phyloP scores from a whole-genome alignment of 225 moss, liverwort and hornwort genomes.

The Marchantia paleacea region DNA sequence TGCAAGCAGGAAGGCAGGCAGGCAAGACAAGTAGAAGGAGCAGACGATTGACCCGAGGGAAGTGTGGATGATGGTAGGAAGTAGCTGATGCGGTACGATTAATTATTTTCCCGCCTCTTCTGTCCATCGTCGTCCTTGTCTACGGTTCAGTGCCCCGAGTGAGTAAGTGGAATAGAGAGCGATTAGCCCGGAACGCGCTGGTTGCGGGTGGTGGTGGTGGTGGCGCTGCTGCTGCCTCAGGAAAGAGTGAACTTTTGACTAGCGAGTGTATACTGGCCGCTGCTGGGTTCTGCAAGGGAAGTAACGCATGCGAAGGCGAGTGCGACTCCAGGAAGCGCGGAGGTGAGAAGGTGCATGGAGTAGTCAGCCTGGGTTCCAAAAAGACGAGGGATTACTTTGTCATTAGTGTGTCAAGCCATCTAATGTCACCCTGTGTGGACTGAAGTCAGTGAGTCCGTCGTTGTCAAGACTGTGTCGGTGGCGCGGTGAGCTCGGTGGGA shows the following conservation, averaged over 20 bases:
- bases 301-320: neutral
- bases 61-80: neutral
- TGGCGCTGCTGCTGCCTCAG: too few relatives aligned
- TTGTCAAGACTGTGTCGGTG: neutral
- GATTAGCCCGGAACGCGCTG: neutral
- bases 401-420: neutral
- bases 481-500: neutral
- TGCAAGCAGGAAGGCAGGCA: neutral
- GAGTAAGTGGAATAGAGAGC: neutral
- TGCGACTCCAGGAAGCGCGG: neutral
- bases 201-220: too few relatives aligned
- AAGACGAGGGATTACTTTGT: neutral
- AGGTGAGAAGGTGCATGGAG: neutral
- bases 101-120: conserved; percentile 11
- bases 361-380: neutral
- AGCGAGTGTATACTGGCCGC: neutral
- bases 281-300: neutral
- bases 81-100: neutral
- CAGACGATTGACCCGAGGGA: neutral
- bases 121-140: conserved; percentile 4
- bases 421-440: neutral
- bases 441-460: neutral
- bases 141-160: neutral
- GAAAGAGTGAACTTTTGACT: neutral
- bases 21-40: neutral